A percentile compares a stretch with the other conserved stretches of the same genome.
phyloP scores from a whole-genome alignment of 2,329 filamentous ascomycete genomes.

The Apiospora aurea region DNA sequence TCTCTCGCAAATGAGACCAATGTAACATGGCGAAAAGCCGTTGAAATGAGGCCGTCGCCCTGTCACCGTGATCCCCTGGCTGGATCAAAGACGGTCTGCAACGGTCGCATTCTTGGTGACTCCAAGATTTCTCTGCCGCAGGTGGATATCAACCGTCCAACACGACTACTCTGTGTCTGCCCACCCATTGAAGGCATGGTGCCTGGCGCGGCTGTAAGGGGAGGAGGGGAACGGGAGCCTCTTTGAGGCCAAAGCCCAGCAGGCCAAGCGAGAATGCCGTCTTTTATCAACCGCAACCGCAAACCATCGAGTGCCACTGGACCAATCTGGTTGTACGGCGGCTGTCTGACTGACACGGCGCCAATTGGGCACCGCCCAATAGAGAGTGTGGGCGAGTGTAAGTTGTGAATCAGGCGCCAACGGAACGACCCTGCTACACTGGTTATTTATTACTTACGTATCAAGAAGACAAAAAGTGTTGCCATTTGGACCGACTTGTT shows the following conservation, averaged over 20 bases:
- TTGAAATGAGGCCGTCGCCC: conserved; percentile 14
- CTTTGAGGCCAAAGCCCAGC: background rate
- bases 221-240: background rate
- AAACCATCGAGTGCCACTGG: conserved; percentile 15
- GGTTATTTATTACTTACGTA: conserved; percentile 1
- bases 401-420: conserved; percentile 17
- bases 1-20: conserved; percentile 17
- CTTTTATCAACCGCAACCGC: background rate
- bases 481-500: background rate
- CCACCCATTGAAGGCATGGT: background rate
- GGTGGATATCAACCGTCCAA: conserved; percentile 14
- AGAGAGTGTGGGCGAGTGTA: background rate
- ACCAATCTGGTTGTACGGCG: conserved; percentile 13
- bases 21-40: conserved; percentile 14
- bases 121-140: conserved; percentile 14
- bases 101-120: conserved; percentile 12
- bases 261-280: conserved; percentile 16
- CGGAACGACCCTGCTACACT: background rate
- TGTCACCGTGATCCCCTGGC: conserved; percentile 9
- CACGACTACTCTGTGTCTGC: background rate
- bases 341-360: conserved; percentile 14
- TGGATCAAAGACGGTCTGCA: background rate
- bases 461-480: background rate
- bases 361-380: conserved; percentile 5
- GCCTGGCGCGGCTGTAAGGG: conserved; percentile 1